Evolutionary conservation across 148 eudicot genomes (phyloP).

Genomic region (Silene uniflora): DNA sequence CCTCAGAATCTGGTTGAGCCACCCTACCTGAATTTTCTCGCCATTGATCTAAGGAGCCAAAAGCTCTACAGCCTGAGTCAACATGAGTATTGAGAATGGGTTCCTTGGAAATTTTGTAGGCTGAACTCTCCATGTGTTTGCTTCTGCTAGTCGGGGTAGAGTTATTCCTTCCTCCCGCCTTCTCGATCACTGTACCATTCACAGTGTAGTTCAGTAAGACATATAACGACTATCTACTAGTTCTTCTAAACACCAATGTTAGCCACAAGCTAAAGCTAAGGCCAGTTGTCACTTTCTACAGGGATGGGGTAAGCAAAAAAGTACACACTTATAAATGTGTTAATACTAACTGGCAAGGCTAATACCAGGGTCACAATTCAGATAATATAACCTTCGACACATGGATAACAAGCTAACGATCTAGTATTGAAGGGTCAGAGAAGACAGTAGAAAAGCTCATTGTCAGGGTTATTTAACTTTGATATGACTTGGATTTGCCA

Average conservation of each 20-base stretch:
- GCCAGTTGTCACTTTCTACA: background rate
- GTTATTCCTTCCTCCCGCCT: slow-evolving; percentile 4
- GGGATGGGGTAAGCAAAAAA: too few species aligned
- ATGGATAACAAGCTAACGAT: too few species aligned
- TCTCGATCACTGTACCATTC: slow-evolving; percentile 18
- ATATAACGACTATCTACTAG: slow-evolving; percentile 9
- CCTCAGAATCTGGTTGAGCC: slow-evolving; percentile 12
- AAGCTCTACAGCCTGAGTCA: slow-evolving; percentile 15
- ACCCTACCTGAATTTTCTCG: slow-evolving; percentile 15
- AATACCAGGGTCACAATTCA: too few species aligned
- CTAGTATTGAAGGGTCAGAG: too few species aligned
- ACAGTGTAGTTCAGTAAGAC: slow-evolving; percentile 8
- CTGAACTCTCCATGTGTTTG: slow-evolving; percentile 20
- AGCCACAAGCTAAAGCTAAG: background rate
- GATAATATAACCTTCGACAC: too few species aligned
- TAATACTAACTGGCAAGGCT: too few species aligned
- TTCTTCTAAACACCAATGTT: slow-evolving; percentile 10
- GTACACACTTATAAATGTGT: too few species aligned
- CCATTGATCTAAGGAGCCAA: background rate
- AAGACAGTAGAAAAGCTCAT: too few species aligned
- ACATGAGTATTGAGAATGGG: slow-evolving; percentile 10
- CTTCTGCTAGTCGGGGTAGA: slow-evolving; percentile 17
- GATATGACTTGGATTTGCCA: too few species aligned
- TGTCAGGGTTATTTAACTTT: too few species aligned
- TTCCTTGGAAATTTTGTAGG: slow-evolving; percentile 6